phyloP scores from a whole-genome alignment of 116 monocot species.

The Phalaenopsis hybrid region DNA sequence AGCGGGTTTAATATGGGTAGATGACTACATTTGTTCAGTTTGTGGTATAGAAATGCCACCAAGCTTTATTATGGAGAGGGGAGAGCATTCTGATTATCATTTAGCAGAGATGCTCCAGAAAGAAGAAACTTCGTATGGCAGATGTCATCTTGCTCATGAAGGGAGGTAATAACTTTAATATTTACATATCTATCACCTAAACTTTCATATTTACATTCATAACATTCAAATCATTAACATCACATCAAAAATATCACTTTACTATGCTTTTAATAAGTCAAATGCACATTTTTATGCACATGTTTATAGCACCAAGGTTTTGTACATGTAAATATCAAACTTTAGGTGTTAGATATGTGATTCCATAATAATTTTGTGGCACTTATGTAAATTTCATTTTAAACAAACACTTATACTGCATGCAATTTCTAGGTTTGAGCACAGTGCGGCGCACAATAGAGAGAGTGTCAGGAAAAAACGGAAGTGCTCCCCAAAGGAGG shows the following conservation, averaged over 20 bases:
- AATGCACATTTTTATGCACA: too few relatives aligned
- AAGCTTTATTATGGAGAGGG: constrained; percentile 69
- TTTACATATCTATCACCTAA: too few relatives aligned
- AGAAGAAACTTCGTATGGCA: constrained; percentile 41
- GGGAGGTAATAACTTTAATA: constrained; percentile 16
- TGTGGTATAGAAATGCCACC: constrained; percentile 79
- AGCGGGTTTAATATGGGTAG: constrained; percentile 38
- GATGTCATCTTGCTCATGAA: background rate
- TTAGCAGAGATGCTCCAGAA: constrained; percentile 74
- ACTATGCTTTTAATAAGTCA: too few relatives aligned
- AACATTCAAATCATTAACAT: too few relatives aligned
- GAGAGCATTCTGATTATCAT: constrained; percentile 89
- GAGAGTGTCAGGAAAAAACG: constrained; percentile 41
- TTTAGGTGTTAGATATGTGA: too few relatives aligned
- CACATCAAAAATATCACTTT: too few relatives aligned
- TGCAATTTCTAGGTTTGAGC: constrained; percentile 15
- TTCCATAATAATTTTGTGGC: too few relatives aligned
- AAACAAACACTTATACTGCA: background rate
- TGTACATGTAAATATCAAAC: too few relatives aligned
- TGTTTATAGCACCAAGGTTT: too few relatives aligned
- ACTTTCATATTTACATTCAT: too few relatives aligned
- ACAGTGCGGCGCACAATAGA: constrained; percentile 3
- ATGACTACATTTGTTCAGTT: constrained; percentile 76
- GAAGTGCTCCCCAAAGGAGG: constrained; percentile 35
- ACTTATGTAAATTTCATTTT: too few relatives aligned